Conservation (phyloP, 768 basidiomycete genomes). For the Kwoniella botswanensis region DNA sequence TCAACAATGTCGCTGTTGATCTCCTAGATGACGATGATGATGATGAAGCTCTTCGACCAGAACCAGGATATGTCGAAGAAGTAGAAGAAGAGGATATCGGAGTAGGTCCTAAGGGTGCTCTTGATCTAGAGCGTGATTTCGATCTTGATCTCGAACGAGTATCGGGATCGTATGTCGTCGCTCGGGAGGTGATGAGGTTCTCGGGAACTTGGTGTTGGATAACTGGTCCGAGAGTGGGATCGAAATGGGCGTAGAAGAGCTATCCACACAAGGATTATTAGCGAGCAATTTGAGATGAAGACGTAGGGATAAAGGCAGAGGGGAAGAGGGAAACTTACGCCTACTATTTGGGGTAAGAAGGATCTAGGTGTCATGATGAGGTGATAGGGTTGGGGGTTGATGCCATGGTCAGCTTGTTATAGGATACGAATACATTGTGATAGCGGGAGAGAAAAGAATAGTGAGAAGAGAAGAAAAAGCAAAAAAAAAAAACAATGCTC, state of each 20-base stretch:
- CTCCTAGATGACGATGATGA: conserved; percentile 23
- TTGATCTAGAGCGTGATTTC: conserved; percentile 6
- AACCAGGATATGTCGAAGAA: background rate
- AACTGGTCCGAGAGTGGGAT: conserved; percentile 80
- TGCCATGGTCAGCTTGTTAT: conserved; percentile 9
- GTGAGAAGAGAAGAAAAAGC: background rate
- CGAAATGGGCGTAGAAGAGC: conserved; percentile 91
- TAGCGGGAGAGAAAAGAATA: background rate
- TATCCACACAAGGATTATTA: conserved; percentile 7
- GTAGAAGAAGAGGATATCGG: background rate
- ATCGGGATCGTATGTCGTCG: conserved; percentile 21
- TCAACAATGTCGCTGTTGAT: conserved; percentile 66
- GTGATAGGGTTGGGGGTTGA: background rate
- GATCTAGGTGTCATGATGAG: conserved; percentile 53
- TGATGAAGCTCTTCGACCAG: conserved; percentile 8
- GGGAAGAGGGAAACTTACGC: conserved; percentile 41
- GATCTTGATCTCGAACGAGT: conserved; percentile 37
- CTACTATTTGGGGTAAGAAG: conserved; percentile 58
- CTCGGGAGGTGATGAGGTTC: conserved; percentile 69
- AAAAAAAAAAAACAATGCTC: background rate
- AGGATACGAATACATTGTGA: background rate
- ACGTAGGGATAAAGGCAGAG: background rate
- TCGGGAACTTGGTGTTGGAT: conserved; percentile 95
- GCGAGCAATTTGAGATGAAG: background rate
- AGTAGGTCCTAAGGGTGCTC: conserved; percentile 5